Percentiles rank a stretch among this genome's conserved stretches.
Conservation (phyloP, 2,329 filamentous ascomycete species). For the Tolypocladium album region DNA sequence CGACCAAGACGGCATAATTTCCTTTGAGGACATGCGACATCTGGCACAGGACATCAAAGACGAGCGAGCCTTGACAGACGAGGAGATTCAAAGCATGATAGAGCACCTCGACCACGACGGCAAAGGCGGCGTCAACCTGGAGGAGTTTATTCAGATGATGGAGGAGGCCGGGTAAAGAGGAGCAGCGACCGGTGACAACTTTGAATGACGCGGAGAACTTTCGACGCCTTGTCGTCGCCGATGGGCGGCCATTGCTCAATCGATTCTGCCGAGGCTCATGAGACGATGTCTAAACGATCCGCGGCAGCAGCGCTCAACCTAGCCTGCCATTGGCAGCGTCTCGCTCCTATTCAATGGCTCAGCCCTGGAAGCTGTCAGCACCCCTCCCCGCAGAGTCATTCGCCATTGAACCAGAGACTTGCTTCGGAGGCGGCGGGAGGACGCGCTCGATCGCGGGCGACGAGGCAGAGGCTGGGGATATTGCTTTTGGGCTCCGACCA, state of each 20-base stretch:
- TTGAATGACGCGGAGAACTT: neutral
- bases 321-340: neutral
- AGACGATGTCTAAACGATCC: neutral
- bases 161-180: conserved; percentile 25
- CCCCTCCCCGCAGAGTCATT: too few relatives aligned
- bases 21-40: conserved; percentile 73
- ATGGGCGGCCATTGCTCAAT: neutral
- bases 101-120: conserved; percentile 95
- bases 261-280: neutral
- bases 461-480: neutral
- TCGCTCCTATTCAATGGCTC: neutral
- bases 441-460: too few relatives aligned
- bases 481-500: neutral
- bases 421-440: neutral
- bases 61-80: conserved; percentile 66
- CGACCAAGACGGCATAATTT: conserved; percentile 84
- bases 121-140: conserved; percentile 65
- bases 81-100: conserved; percentile 92
- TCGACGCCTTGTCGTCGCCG: neutral
- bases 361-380: neutral
- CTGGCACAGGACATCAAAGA: conserved; percentile 89
- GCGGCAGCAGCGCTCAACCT: neutral
- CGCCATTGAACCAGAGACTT: neutral
- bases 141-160: conserved; percentile 60
- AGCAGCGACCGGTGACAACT: neutral